Evolutionary conservation across 2,329 filamentous ascomycete genomes (phyloP), one percentile per base, ranked within the genome.

Genomic region (Sclerotinia sclerotiorum): DNA sequence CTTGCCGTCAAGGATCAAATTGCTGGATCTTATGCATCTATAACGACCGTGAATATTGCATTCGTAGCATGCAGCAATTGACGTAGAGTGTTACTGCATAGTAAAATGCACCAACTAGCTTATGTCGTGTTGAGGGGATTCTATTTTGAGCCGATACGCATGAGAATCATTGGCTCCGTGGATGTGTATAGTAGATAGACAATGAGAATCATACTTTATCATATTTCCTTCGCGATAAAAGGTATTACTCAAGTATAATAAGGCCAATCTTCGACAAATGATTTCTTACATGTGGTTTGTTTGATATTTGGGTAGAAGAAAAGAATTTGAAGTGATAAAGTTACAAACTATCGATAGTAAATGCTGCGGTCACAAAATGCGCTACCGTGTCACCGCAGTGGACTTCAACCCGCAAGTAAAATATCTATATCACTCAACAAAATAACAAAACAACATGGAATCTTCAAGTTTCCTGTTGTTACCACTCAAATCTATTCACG

Each of bases 71-170:
- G 51, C 46, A 42, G 24, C 46, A 51, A n/a, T 51, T 4, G 1
- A 3, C 2, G 4, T 39, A 10, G n/a, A 63, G 60, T 52, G 17
- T 35, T 21, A 39, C n/a, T 42, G n/a, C 60, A 51, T 39, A 8
- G 1, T 35, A 62, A 13, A 24, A 63, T n/a, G 5, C n/a, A 51
- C 21, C 1, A 63, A 63, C 46, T 46, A 2, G 39, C 51, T 63
- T 39, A 63, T 63, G 60, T 27, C 5, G 60, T 52, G 60, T 51
- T 39, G 46, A 63, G 8, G 46, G 35, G 5, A 39, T 35, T 39
- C n/a, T 17, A 51, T 49, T 39, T 6, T 51, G 15, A 39, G 32
- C 46, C 5, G 46, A 62, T 39, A 46, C n/a, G 11, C 11, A 35
- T 39, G 21, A n/a, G 44, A 46, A n/a, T 62, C 46, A 19, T 19